phyloP scores from a whole-genome alignment of 129 eudicot species.

The Smallanthus sonchifolius region DNA sequence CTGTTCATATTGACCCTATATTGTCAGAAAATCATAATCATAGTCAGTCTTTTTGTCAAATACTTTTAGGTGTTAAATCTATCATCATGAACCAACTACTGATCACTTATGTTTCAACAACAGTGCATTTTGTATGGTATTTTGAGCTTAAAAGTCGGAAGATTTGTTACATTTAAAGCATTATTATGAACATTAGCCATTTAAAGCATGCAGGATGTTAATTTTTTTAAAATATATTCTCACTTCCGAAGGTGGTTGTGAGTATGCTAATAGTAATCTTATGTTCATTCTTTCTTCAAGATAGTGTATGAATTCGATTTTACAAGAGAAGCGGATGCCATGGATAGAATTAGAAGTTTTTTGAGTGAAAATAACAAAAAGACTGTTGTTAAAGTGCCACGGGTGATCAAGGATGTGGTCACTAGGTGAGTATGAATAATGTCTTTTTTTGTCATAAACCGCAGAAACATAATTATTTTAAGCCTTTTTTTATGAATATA shows the following conservation, averaged over 20 bases:
- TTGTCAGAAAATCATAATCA: not conserved
- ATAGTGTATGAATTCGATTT: slow-evolving; percentile 93
- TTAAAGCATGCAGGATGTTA: slow-evolving; percentile 6
- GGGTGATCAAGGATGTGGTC: slow-evolving; percentile 54
- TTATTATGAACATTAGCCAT: slow-evolving; percentile 6
- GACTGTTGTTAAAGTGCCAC: slow-evolving; percentile 71
- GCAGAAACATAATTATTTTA: not conserved
- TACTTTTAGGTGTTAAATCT: not conserved
- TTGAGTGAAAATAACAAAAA: slow-evolving; percentile 60
- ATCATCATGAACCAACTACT: not conserved
- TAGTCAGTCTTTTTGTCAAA: not conserved
- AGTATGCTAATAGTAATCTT: slow-evolving; percentile 23
- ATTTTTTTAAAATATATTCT: not conserved
- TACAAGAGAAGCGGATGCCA: slow-evolving; percentile 91
- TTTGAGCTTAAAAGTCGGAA: not conserved
- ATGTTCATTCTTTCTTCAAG: slow-evolving; percentile 43
- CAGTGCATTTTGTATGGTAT: not conserved
- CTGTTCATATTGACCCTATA: not conserved
- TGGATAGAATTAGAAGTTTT: slow-evolving; percentile 71
- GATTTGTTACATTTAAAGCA: not conserved
- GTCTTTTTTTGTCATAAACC: not conserved
- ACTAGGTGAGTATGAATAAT: slow-evolving; percentile 51
- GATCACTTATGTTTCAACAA: not conserved
- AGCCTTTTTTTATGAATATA: not conserved
- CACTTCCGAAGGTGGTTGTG: slow-evolving; percentile 2